phyloP scores from a whole-genome alignment of 2,329 filamentous ascomycete species.

The Talaromyces sp. region DNA sequence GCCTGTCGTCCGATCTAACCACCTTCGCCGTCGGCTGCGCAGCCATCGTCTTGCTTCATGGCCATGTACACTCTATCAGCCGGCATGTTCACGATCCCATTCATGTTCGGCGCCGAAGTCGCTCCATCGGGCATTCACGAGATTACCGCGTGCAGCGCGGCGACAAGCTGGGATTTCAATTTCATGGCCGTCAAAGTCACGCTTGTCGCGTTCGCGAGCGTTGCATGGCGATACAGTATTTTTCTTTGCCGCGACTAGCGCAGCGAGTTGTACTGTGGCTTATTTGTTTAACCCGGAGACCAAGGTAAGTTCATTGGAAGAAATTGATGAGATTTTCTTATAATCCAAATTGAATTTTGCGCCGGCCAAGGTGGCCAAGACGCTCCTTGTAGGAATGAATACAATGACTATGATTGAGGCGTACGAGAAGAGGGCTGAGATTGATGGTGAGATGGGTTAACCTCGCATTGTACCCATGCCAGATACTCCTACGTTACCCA shows the following conservation, averaged over 20 bases:
- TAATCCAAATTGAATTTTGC: not conserved
- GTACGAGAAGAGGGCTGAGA: not conserved
- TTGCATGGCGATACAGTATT: slow-evolving; percentile 52
- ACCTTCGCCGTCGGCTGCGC: slow-evolving; percentile 36
- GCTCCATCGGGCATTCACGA: no score
- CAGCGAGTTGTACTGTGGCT: slow-evolving; percentile 42
- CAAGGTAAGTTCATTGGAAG: slow-evolving; percentile 26
- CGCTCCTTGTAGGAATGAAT: not conserved
- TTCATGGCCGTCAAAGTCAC: slow-evolving; percentile 45
- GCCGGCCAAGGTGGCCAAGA: not conserved
- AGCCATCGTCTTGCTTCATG: slow-evolving; percentile 28
- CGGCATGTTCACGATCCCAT: no score
- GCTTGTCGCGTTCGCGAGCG: slow-evolving; percentile 53
- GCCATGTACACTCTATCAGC: no score
- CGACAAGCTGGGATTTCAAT: slow-evolving; percentile 45
- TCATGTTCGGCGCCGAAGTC: no score
- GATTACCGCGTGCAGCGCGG: no score
- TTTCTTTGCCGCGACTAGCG: slow-evolving; percentile 46
- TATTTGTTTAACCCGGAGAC: slow-evolving; percentile 38
- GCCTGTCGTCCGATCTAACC: not conserved
- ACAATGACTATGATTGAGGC: not conserved
- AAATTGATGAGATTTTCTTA: slow-evolving; percentile 28
- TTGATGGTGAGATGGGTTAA: not conserved
- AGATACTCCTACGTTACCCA: not conserved
- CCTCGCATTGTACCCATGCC: not conserved